Percentiles rank a stretch among this genome's conserved stretches.
These are phyloP conservation scores for Taiozyma onychis DNA, from an alignment of 1,139 yeast genomes.

Conservation along the genomic window DNA sequence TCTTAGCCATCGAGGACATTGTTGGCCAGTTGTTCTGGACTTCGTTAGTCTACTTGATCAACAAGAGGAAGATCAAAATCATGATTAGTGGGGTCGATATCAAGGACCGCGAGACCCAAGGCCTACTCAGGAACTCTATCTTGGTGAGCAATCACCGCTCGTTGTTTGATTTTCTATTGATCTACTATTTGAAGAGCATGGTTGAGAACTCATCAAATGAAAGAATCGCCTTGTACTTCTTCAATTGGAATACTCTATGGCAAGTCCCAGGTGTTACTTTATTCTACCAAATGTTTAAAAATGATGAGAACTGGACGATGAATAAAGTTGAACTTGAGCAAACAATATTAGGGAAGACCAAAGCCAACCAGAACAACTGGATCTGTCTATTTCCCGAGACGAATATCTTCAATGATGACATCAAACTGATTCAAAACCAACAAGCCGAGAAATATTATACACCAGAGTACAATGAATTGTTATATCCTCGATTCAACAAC, in stretches of 20 bases:
- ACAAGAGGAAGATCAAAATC: slow-evolving; percentile 20
- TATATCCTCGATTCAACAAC: slow-evolving; percentile 57
- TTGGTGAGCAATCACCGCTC: slow-evolving; percentile 24
- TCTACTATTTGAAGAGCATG: slow-evolving; percentile 22
- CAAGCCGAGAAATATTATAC: slow-evolving; percentile 46
- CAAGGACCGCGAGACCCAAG: slow-evolving; percentile 13
- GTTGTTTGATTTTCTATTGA: slow-evolving; percentile 25
- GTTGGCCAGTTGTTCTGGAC: slow-evolving; percentile 17
- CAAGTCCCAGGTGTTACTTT: slow-evolving; percentile 42
- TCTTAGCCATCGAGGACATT: neutral
- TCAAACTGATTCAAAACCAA: slow-evolving; percentile 41
- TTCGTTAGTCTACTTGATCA: slow-evolving; percentile 16
- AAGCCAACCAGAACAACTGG: slow-evolving; percentile 33
- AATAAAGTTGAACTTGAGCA: slow-evolving; percentile 26
- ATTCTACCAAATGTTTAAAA: slow-evolving; percentile 37
- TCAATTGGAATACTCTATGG: slow-evolving; percentile 61
- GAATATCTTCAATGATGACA: slow-evolving; percentile 50
- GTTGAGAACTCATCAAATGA: slow-evolving; percentile 17
- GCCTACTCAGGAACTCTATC: slow-evolving; percentile 14
- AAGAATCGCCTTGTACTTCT: slow-evolving; percentile 33
- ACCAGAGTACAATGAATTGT: slow-evolving; percentile 45
- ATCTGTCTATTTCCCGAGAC: slow-evolving; percentile 68
- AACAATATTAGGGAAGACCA: slow-evolving; percentile 5
- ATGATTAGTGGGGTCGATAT: slow-evolving; percentile 22
- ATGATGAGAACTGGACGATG: slow-evolving; percentile 64